Evolutionary conservation across 2,329 filamentous ascomycete species (phyloP).

Genomic region (Thermothelomyces thermophilus): DNA sequence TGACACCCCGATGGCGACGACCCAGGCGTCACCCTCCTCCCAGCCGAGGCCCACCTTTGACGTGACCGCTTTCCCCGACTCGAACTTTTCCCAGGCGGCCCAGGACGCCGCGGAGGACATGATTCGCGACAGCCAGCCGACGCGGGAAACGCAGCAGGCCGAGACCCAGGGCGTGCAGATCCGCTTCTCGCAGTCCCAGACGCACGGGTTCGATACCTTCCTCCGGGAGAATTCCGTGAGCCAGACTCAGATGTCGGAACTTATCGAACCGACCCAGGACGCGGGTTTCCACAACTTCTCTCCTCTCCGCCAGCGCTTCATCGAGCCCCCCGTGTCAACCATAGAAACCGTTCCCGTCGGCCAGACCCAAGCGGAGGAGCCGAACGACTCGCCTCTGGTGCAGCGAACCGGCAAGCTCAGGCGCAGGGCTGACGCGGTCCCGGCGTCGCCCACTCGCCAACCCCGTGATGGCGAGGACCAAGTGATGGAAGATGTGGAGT

Average conservation of each 20-base stretch:
- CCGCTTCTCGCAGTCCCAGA: slow-evolving; percentile 52
- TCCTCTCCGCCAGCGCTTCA: slow-evolving; percentile 62
- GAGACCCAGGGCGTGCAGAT: slow-evolving; percentile 38
- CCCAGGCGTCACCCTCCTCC: slow-evolving; percentile 36
- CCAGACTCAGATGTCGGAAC: slow-evolving; percentile 59
- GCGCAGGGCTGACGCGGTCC: slow-evolving; percentile 26
- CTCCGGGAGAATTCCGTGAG: slow-evolving; percentile 37
- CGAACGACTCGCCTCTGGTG: slow-evolving; percentile 59
- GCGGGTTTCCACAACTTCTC: slow-evolving; percentile 67
- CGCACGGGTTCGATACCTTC: slow-evolving; percentile 52
- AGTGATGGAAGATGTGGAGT: slow-evolving; percentile 30
- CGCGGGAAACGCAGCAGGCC: slow-evolving; percentile 32
- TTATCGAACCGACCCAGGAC: slow-evolving; percentile 75
- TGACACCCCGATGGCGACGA: slow-evolving; percentile 41
- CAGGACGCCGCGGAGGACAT: slow-evolving; percentile 49
- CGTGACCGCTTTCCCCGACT: slow-evolving; percentile 47
- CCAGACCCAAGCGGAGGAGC: slow-evolving; percentile 30
- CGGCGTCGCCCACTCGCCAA: slow-evolving; percentile 10
- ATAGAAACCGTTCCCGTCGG: slow-evolving; percentile 59
- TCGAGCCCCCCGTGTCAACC: slow-evolving; percentile 60
- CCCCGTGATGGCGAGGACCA: slow-evolving; percentile 32
- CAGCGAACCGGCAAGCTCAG: slow-evolving; percentile 52
- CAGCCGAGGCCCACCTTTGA: slow-evolving; percentile 52
- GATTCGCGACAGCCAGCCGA: slow-evolving; percentile 42
- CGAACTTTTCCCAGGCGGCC: slow-evolving; percentile 54